Evolutionary conservation across 106 monocot genomes (phyloP), one percentile per base, ranked within the genome.

Genomic region (Ottelia alismoides): DNA sequence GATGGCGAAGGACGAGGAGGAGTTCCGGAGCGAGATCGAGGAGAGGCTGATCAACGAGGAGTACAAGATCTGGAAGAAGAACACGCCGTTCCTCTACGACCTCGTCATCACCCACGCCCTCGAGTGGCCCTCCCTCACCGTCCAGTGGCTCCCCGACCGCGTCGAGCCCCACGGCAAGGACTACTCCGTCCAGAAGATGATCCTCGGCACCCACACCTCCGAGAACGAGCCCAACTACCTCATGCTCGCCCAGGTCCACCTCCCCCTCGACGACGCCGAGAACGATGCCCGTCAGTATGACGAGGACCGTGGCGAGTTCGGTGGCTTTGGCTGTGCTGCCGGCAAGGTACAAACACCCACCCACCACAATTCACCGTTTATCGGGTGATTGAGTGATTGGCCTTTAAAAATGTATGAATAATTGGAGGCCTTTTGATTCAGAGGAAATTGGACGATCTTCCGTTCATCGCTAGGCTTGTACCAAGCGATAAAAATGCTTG

Each of bases 51-150:
- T 98, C 52, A 98, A 98, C 77, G 98, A 98, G 67, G 98, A 98
- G 85, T 98, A 98, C 82, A 98, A 98, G 79, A 98, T 98, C 58
- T 98, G 98, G 98, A 98, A 98, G 85, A 98, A 98, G 85, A 98
- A 98, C 85, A 98, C 98, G 9, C 98, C 98, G 12, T 98, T 98
- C 72, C 74, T 98, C 3, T 98, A 98, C 75, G 98, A 98, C 66
- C 70, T 98, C 2, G 85, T 98, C 45, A 80, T 98, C 63, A 90
- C 98, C 20, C 98, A 98, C 67, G 98, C 98, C 10, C 66, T 98
- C 4, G 98, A 98, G 56, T 98, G 98, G 98, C 98, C 98, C 4
- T 98, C 98, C 11, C 77, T 98, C 25, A 98, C 98, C 22, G 98
- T 98, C 3, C 98, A 98, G 67, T 98, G 98, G 98, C 76, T 98